Base-by-base conservation (phyloP, 768 basidiomycete genomes). In the Pleurotus salmoneostramineus region DNA sequence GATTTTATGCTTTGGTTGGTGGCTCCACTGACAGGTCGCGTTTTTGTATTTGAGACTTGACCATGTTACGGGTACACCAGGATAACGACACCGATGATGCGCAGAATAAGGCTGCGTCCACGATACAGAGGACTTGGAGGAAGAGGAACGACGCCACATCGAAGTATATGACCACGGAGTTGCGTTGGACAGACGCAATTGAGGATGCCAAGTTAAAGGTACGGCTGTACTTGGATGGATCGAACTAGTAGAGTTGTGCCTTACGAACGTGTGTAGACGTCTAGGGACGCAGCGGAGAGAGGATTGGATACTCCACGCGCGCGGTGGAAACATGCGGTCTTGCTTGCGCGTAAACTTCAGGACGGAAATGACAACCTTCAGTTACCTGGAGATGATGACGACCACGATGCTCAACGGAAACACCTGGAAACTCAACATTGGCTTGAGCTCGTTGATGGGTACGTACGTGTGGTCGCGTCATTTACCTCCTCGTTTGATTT, bases 381-480 rank as follows among this genome's bases (percentile, higher is more conserved):
- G 6, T 59, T 62, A 8, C 65, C 66, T 21, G 71, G 69, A 0
- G 60, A 73, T 1, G 64, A 69, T 1, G 66, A 70, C 8, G 37
- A n/a, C 6, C 55, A 55, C 0, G 70, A 70, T 11, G 75, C 69
- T 3, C 71, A 71, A 14, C 65, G 72, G 40, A 84, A 83, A 63
- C 70, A 72, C 10, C 71, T 87, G 8, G 83, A 85, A 66, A 80
- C 78, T 1, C 83, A 85, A 62, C 83, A 85, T 64, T 85, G 83
- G 82, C 68, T 85, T n/a, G 84, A 85, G 63, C 71, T 85, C 32
- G 76, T 85, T 33, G 84, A 85, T 63, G 75, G 73, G 82, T 83
- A 50, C 52, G 76, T 68, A n/a, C 45, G 6, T 6, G 27, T 1
- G 21, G 52, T 40, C 43, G 32, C 32, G 17, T 17, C 36, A n/a